phyloP scores from a whole-genome alignment of 2,329 filamentous ascomycete species.

The Aureobasidium melanogenum region DNA sequence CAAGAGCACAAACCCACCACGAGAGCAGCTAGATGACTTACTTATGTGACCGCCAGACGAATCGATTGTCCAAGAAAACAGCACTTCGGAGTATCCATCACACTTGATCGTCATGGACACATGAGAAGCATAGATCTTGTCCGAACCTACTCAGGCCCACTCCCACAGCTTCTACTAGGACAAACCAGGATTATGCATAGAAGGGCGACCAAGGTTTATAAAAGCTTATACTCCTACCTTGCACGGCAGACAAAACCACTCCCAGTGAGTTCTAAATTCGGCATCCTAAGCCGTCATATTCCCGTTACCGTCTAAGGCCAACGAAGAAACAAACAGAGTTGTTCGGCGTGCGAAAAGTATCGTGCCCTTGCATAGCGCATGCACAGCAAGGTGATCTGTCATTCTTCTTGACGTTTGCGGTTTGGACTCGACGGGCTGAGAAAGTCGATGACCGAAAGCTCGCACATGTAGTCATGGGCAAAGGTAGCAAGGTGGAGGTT shows the following conservation, averaged over 20 bases:
- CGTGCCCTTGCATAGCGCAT: neutral
- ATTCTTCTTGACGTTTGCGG: neutral
- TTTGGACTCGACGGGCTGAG: neutral
- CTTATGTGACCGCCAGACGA: neutral
- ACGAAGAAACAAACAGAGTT: neutral
- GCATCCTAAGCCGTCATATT: neutral
- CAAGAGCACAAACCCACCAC: neutral
- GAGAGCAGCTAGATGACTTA: neutral
- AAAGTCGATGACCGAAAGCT: neutral
- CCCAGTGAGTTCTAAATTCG: neutral
- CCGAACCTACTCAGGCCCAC: neutral
- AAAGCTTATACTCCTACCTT: neutral
- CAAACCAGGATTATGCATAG: neutral
- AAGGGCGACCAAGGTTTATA: neutral
- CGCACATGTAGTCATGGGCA: neutral
- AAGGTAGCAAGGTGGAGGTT: neutral
- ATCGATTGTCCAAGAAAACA: neutral
- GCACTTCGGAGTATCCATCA: neutral
- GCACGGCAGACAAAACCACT: too few species aligned
- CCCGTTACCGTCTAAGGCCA: neutral
- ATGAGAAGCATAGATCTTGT: neutral
- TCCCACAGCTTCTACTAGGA: neutral
- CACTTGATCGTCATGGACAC: neutral
- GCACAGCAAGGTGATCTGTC: neutral
- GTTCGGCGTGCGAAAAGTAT: neutral